Percentiles rank a stretch among this genome's conserved stretches.
phyloP scores from a whole-genome alignment of 2,329 filamentous ascomycete genomes.

The Aspergillus niger region DNA sequence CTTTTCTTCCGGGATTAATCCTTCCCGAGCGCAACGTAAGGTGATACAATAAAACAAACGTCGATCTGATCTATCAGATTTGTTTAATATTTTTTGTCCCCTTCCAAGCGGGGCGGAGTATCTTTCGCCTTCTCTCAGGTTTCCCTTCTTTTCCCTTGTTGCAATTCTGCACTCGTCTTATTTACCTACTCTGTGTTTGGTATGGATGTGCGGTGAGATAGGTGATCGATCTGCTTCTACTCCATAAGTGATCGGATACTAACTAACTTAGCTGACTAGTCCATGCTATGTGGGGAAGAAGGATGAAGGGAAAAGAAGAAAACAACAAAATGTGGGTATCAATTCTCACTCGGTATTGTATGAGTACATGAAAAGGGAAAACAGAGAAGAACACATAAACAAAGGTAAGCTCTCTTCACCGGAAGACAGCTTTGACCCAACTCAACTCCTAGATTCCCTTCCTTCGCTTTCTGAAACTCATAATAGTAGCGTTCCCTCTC shows the following conservation, averaged over 20 bases:
- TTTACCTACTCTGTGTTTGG: too few relatives aligned
- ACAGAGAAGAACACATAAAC: constrained; percentile 8
- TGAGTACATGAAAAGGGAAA: not conserved
- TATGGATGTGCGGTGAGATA: too few relatives aligned
- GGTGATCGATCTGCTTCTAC: too few relatives aligned
- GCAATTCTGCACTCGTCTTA: not conserved
- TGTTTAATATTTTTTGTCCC: not conserved
- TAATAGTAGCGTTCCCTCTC: not conserved
- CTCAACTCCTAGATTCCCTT: constrained; percentile 5
- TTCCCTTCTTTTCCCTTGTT: not conserved
- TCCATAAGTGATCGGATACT: too few relatives aligned
- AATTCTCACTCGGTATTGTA: constrained; percentile 1
- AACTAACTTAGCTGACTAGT: not conserved
- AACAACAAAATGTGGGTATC: not conserved
- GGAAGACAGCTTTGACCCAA: not conserved
- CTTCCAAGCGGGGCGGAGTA: not conserved
- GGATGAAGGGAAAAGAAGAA: not conserved
- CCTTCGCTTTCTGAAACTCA: not conserved
- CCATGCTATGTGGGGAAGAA: not conserved
- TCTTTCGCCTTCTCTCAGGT: not conserved
- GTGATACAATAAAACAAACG: too few relatives aligned
- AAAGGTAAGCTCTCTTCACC: not conserved
- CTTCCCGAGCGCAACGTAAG: too few relatives aligned
- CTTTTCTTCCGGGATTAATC: too few relatives aligned
- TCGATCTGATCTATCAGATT: not conserved